phyloP scores from a whole-genome alignment of 2,329 filamentous ascomycete species.

The Penicillium sp. region DNA sequence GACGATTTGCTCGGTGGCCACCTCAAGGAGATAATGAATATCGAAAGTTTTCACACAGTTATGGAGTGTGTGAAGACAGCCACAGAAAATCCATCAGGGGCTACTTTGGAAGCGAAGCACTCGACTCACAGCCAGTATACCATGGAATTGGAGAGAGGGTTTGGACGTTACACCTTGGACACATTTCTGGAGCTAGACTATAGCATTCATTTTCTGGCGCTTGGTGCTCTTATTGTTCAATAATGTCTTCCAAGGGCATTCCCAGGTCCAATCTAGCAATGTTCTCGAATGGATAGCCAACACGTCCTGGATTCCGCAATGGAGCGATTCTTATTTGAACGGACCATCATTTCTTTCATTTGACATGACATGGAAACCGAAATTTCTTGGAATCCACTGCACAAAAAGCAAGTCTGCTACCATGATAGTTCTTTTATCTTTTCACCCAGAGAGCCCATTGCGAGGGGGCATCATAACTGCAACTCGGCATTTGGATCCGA shows the following conservation, averaged over 20 bases:
- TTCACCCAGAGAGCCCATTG: background rate
- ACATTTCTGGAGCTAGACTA: background rate
- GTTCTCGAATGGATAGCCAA: background rate
- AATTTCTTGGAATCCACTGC: background rate
- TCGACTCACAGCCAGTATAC: constrained; percentile 14
- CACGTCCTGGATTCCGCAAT: background rate
- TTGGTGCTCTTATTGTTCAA: background rate
- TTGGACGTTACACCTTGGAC: constrained; percentile 12
- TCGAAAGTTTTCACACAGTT: constrained; percentile 21
- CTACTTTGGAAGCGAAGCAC: constrained; percentile 13
- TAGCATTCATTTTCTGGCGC: background rate
- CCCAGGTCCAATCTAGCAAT: background rate
- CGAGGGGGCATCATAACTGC: background rate
- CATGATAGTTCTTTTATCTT: background rate
- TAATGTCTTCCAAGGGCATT: background rate
- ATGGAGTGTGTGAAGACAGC: constrained; percentile 11
- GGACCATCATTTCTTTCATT: constrained; percentile 10
- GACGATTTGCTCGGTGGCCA: constrained; percentile 7
- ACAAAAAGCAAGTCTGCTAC: too few relatives aligned
- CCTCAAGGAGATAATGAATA: constrained; percentile 18
- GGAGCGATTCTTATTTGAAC: background rate
- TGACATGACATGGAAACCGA: background rate
- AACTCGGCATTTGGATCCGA: background rate
- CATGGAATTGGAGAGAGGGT: constrained; percentile 18
- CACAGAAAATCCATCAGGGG: constrained; percentile 4